A percentile compares a stretch with the other conserved stretches of the same genome.
These are phyloP conservation scores for Eucalyptus guilfoylei DNA, from an alignment of 345 rosid genomes.

Conservation along the genomic window DNA sequence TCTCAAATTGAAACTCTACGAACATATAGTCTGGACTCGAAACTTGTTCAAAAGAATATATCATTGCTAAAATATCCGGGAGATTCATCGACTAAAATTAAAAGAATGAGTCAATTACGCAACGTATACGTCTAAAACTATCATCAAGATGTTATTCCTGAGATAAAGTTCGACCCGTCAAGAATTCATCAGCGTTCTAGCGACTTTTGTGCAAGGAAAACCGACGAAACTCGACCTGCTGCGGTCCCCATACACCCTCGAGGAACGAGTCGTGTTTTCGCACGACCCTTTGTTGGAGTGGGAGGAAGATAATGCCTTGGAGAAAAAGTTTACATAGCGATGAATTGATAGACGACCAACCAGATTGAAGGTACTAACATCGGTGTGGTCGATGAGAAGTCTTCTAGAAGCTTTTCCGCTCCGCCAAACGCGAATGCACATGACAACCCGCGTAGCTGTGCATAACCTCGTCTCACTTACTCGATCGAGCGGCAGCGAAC, in stretches of 20 bases:
- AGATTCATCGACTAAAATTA: neutral
- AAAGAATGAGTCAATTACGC: neutral
- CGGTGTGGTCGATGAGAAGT: neutral
- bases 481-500: neutral
- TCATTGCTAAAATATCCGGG: neutral
- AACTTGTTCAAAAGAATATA: neutral
- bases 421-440: neutral
- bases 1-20: neutral
- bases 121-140: neutral
- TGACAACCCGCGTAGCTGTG: neutral
- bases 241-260: neutral
- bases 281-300: neutral
- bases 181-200: neutral
- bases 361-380: neutral
- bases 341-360: neutral
- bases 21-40: accelerated
- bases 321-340: neutral
- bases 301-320: neutral
- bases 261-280: neutral
- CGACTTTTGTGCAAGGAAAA: no score
- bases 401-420: neutral
- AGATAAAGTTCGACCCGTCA: neutral
- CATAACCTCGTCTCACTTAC: neutral
- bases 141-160: neutral
- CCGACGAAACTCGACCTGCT: neutral